Percentiles rank a stretch among this genome's conserved stretches.
Evolutionary conservation across 75 land plant genomes (phyloP).

Genomic region (Larix kaempferi): DNA sequence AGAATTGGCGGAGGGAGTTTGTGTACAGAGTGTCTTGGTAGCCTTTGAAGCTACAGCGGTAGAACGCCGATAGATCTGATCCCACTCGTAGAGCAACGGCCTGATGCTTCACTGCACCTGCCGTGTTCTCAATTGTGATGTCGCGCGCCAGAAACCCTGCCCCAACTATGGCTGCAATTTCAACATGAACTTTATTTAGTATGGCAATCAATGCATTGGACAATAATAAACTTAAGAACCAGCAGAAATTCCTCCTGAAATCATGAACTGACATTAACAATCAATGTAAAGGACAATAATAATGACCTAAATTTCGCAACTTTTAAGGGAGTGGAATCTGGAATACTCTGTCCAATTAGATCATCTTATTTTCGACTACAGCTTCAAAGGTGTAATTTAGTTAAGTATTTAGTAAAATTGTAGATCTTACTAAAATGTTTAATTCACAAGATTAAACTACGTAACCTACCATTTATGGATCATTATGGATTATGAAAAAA

Average conservation of each 20-base stretch:
- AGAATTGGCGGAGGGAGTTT: constrained; percentile 57
- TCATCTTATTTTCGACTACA: background rate
- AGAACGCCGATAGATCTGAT: constrained; percentile 46
- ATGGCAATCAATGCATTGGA: background rate
- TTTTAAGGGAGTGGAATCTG: background rate
- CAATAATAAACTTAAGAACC: background rate
- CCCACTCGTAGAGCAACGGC: constrained; percentile 60
- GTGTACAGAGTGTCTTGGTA: constrained; percentile 61
- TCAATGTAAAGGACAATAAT: background rate
- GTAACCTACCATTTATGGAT: too few species aligned
- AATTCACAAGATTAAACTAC: too few species aligned
- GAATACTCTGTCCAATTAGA: background rate
- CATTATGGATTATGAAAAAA: too few species aligned
- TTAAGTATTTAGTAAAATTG: too few species aligned
- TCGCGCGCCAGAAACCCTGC: constrained; percentile 43
- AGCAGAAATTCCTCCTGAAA: background rate
- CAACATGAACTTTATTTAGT: background rate
- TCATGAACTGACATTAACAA: background rate
- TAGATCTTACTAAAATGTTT: too few species aligned
- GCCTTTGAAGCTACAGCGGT: constrained; percentile 43
- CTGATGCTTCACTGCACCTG: constrained; percentile 50
- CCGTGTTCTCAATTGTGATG: constrained; percentile 57
- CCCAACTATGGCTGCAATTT: constrained; percentile 36
- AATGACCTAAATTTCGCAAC: background rate
- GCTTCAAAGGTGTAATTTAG: too few species aligned